Conservation (phyloP, 352 stramenopile genomes). For the Achlya hypogyna region DNA sequence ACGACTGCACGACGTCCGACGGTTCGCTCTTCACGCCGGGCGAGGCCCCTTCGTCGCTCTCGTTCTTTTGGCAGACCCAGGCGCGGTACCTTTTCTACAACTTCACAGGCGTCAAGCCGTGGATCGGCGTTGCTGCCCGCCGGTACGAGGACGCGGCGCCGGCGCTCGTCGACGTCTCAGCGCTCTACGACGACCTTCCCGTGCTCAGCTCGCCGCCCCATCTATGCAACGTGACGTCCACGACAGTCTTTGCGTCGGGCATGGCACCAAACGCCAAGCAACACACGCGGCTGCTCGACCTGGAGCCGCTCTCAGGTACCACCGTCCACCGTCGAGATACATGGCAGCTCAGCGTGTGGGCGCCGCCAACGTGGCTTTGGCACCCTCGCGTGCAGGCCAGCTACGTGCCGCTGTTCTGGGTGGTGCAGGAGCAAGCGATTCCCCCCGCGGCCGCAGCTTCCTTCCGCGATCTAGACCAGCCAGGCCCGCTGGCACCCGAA, state of each 20-base stretch:
- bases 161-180: not conserved
- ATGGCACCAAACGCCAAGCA: not conserved
- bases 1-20: slow-evolving; percentile 8
- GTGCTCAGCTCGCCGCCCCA: not conserved
- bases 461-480: not conserved
- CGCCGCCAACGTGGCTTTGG: not conserved
- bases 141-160: not conserved
- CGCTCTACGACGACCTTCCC: slow-evolving; percentile 15
- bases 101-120: not conserved
- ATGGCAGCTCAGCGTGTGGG: slow-evolving; percentile 8
- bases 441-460: not conserved
- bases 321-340: slow-evolving; percentile 8
- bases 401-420: slow-evolving; percentile 11
- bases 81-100: not conserved
- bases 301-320: slow-evolving; percentile 1
- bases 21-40: slow-evolving; percentile 3
- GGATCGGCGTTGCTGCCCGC: slow-evolving; percentile 2
- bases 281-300: not conserved
- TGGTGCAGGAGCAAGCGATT: not conserved
- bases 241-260: not conserved
- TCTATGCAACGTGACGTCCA: slow-evolving; percentile 8
- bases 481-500: slow-evolving; percentile 6
- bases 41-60: not conserved
- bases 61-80: slow-evolving; percentile 2
- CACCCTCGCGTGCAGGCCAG: not conserved